A percentile compares a stretch with the other conserved stretches of the same genome.
Evolutionary conservation across 495 filamentous ascomycete species (phyloP).

Genomic region (Aspergillus ostianus): DNA sequence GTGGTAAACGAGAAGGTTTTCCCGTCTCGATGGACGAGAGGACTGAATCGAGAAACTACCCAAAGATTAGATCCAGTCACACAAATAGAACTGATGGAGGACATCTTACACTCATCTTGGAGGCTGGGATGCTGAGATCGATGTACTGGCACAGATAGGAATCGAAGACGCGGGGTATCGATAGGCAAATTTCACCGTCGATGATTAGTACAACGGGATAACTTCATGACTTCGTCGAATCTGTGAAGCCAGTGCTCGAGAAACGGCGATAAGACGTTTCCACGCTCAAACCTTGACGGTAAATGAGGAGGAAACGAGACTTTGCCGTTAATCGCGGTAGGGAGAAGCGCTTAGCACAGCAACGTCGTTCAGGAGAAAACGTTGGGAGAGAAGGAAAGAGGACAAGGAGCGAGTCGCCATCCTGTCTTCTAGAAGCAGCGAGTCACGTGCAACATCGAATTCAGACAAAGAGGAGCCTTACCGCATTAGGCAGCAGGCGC

Average conservation of each 20-base stretch:
- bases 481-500: conserved; percentile 7
- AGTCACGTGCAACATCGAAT: conserved; percentile 31
- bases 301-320: not conserved
- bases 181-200: conserved; percentile 38
- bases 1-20: conserved; percentile 32
- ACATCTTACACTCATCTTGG: conserved; percentile 50
- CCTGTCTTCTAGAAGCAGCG: conserved; percentile 27
- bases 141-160: not conserved
- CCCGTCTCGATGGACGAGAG: conserved; percentile 54
- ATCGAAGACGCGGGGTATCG: conserved; percentile 14
- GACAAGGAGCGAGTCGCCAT: conserved; percentile 19
- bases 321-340: not conserved
- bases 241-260: conserved; percentile 26
- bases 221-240: conserved; percentile 48
- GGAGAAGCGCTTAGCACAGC: not conserved
- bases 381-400: conserved; percentile 21
- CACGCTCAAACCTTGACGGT: conserved; percentile 5
- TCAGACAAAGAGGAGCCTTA: not conserved
- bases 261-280: conserved; percentile 19
- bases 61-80: conserved; percentile 22
- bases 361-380: conserved; percentile 37
- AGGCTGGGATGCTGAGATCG: not conserved
- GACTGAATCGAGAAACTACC: conserved; percentile 58
- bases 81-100: conserved; percentile 1
- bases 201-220: conserved; percentile 44